Percentiles rank a stretch among this genome's conserved stretches.
These are phyloP conservation scores for Carex cristatella DNA, from an alignment of 176 grass and related monocot species.

Conservation along the genomic window DNA sequence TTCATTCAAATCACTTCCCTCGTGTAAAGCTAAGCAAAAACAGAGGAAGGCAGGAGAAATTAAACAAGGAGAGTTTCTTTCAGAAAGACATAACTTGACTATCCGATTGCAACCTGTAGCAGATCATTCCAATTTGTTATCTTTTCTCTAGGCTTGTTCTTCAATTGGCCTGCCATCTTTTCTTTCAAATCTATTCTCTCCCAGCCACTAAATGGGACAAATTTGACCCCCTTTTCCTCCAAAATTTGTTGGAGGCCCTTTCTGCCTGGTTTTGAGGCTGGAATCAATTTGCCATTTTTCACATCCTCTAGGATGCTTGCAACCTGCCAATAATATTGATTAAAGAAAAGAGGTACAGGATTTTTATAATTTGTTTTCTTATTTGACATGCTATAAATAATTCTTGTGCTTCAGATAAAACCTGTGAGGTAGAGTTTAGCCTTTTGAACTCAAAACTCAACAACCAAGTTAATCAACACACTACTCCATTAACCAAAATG, in stretches of 20 bases:
- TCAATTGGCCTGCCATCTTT: conserved; percentile 40
- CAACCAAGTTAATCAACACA: not conserved
- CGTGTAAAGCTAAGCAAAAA: not conserved
- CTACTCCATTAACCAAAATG: not conserved
- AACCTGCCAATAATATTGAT: conserved; percentile 38
- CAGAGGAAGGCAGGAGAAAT: not conserved
- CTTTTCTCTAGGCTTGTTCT: conserved; percentile 73
- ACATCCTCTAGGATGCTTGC: conserved; percentile 76
- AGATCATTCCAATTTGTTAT: conserved; percentile 58
- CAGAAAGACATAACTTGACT: not conserved
- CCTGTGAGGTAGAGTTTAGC: not conserved
- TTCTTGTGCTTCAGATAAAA: not conserved
- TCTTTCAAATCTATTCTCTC: conserved; percentile 66
- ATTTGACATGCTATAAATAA: not conserved
- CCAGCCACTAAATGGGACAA: conserved; percentile 57
- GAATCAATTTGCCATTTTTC: conserved; percentile 28
- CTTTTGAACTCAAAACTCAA: not conserved
- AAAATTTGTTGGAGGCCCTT: conserved; percentile 50
- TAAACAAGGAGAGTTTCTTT: not conserved
- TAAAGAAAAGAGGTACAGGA: not conserved
- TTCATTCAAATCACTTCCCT: not conserved
- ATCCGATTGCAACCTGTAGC: conserved; percentile 30
- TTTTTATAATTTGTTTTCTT: not conserved
- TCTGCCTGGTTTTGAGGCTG: conserved; percentile 37
- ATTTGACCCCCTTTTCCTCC: conserved; percentile 40